Evolutionary conservation across 2,329 filamentous ascomycete genomes (phyloP), one percentile per base, ranked within the genome.

Genomic region (Ophiostoma australiae): DNA sequence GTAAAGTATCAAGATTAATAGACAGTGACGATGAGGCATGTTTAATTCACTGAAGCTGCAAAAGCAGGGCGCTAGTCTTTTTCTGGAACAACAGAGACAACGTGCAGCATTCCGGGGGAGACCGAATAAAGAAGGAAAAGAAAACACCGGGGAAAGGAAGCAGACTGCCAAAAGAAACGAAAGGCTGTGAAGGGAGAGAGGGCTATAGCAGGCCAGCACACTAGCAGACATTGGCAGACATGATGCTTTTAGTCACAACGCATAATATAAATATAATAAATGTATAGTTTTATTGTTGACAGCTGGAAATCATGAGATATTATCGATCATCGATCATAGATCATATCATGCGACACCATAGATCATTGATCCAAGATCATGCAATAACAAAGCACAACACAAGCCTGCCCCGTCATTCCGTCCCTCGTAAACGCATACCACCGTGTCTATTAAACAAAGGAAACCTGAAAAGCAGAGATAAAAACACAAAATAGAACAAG

Each of bases 81-180:
- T 61, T 61, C 55, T 31, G 58, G 27, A 63, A 20, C 27, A 33
- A 33, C 15, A 31, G 27, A 35, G 58, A 63, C 58, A 74, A 77
- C 55, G 55, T 67, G 33, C 65, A 67, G 63, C 33, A 67, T 41
- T 35, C 33, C 33, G 37, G 63, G 33, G 63, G 63, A 67, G 37
- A 35, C 41, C 3, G 35, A n/a, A 74, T 72, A 63, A 35, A 20
- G 23, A 69, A 31, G 7, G 52, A 68, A 67, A 27, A 37, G 17
- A 6, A 74, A 72, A 33, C 35, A 68, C 48, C 31, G 23, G n/a
- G 68, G 39, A 68, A n/a, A 66, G 15, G 58, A 44, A 61, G 17
- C 11, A 58, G 35, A 11, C 0, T 41, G 48, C 27, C 33, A 23
- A 15, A 65, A 70, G 39, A 70, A 70, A 70, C 10, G 31, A 66